Percentiles rank a stretch among this genome's conserved stretches.
Evolutionary conservation across 805 yeast species (phyloP).

Genomic region (Candida ficus): DNA sequence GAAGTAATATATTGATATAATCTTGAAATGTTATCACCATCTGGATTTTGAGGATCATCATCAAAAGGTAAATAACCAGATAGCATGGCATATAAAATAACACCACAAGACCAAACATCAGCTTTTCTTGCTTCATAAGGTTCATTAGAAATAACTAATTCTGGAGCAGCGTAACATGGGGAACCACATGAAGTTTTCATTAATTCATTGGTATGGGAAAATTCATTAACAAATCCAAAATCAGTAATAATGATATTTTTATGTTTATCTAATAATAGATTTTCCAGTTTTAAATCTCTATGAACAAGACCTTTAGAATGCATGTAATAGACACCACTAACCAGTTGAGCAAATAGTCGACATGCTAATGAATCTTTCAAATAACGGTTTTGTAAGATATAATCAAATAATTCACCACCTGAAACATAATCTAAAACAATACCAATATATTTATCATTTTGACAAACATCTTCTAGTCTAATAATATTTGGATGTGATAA

Average conservation of each 20-base stretch:
- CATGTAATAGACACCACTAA: constrained; percentile 86
- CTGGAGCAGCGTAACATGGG: constrained; percentile 99
- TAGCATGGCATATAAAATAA: constrained; percentile 91
- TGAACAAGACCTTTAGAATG: constrained; percentile 69
- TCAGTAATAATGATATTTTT: constrained; percentile 68
- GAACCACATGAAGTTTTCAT: constrained; percentile 97
- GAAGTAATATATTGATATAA: constrained; percentile 87
- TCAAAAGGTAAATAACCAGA: constrained; percentile 97
- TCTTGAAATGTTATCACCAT: constrained; percentile 88
- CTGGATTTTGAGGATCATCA: constrained; percentile 95
- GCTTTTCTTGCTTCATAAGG: constrained; percentile 92
- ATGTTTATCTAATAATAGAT: constrained; percentile 48
- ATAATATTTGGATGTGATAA: constrained; percentile 93
- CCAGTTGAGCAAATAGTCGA: constrained; percentile 83
- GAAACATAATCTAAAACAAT: constrained; percentile 95
- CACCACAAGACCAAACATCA: constrained; percentile 97
- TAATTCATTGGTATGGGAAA: constrained; percentile 51
- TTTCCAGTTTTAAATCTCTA: constrained; percentile 70
- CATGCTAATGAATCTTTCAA: constrained; percentile 86
- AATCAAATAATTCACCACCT: constrained; percentile 95
- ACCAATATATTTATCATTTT: constrained; percentile 92
- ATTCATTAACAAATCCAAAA: constrained; percentile 89
- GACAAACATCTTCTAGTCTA: constrained; percentile 84
- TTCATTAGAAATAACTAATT: constrained; percentile 78
- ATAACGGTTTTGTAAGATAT: constrained; percentile 79